A percentile compares a stretch with the other conserved stretches of the same genome.
Evolutionary conservation across 2,329 filamentous ascomycete species (phyloP).

Genomic region (Acarospora socialis): DNA sequence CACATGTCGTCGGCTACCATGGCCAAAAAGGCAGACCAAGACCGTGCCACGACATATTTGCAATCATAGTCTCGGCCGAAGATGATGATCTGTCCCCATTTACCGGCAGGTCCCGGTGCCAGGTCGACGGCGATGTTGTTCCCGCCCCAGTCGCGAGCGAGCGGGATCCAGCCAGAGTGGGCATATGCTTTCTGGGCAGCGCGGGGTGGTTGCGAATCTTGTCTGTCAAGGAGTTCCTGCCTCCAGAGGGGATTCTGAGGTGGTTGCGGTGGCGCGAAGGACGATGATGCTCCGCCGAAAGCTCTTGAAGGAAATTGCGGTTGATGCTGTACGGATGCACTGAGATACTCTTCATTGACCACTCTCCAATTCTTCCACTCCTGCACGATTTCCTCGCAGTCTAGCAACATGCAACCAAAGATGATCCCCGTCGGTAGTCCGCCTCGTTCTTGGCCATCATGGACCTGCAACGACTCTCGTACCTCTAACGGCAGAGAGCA

Average conservation of each 20-base stretch:
- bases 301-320: conserved; percentile 57
- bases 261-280: conserved; percentile 39
- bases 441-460: conserved; percentile 94
- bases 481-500: conserved; percentile 88
- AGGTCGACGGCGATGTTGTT: conserved; percentile 94
- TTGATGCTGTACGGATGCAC: conserved; percentile 41
- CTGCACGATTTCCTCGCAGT: conserved; percentile 95
- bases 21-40: conserved; percentile 79
- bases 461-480: conserved; percentile 74
- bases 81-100: conserved; percentile 93
- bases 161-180: conserved; percentile 87
- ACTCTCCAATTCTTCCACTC: conserved; percentile 95
- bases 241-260: conserved; percentile 58
- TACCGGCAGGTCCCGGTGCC: conserved; percentile 74
- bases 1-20: conserved; percentile 78
- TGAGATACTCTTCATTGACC: conserved; percentile 80
- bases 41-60: conserved; percentile 90
- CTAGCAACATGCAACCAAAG: conserved; percentile 86
- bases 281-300: conserved; percentile 57
- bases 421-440: conserved; percentile 83
- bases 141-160: conserved; percentile 95
- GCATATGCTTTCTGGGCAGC: conserved; percentile 86
- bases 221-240: conserved; percentile 66
- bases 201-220: conserved; percentile 76
- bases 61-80: conserved; percentile 97